Evolutionary conservation across 768 basidiomycete genomes (phyloP).

Genomic region (Boletus pseudopeckii): DNA sequence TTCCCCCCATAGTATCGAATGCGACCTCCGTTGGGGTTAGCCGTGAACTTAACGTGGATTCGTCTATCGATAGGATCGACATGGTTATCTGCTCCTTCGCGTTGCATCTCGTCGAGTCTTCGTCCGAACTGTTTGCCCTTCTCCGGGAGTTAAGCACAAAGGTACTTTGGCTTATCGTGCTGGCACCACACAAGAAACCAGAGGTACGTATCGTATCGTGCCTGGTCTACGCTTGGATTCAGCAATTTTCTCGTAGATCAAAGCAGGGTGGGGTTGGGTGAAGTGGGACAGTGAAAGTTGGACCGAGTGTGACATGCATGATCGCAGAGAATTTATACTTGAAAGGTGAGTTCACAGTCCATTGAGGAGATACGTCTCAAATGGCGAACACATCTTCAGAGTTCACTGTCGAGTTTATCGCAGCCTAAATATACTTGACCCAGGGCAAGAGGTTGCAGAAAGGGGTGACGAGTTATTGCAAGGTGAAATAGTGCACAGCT

Average conservation of each 20-base stretch:
- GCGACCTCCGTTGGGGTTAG: conserved; percentile 7
- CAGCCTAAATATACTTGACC: conserved; percentile 14
- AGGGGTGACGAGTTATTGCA: conserved; percentile 2
- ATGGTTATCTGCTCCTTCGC: conserved; percentile 74
- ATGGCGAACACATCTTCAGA: conserved; percentile 3
- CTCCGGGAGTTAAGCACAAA: conserved; percentile 63
- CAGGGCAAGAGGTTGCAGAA: not conserved
- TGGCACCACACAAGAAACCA: conserved; percentile 76
- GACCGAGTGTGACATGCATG: conserved; percentile 39
- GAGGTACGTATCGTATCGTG: conserved; percentile 43
- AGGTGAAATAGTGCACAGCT: not conserved
- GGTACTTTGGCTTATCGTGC: conserved; percentile 60
- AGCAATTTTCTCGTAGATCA: conserved; percentile 41
- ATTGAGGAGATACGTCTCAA: not conserved
- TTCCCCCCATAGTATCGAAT: conserved; percentile 36
- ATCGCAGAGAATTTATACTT: conserved; percentile 41
- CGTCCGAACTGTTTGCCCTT: conserved; percentile 61
- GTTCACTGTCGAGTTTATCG: conserved; percentile 33
- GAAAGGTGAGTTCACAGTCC: conserved; percentile 38
- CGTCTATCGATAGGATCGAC: conserved; percentile 38
- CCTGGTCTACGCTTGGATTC: not conserved
- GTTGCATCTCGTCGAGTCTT: conserved; percentile 60
- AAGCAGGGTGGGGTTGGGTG: conserved; percentile 63
- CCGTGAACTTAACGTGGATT: not conserved
- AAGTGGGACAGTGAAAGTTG: conserved; percentile 58